Percentiles rank a stretch among this genome's conserved stretches.
phyloP scores from a whole-genome alignment of 2,329 filamentous ascomycete species.

The Fusarium proliferatum region DNA sequence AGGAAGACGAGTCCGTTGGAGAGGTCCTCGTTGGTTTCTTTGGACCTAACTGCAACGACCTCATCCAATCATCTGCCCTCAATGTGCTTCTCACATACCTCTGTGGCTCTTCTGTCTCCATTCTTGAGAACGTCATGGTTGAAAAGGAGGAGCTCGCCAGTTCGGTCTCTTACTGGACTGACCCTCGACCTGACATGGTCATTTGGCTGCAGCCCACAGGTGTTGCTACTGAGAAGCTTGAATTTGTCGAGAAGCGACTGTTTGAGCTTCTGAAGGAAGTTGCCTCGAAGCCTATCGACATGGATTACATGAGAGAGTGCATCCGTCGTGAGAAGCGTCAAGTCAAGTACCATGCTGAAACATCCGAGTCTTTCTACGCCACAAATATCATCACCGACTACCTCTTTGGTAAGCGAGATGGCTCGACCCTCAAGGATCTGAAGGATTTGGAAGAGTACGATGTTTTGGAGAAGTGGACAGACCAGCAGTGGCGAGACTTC shows the following conservation, averaged over 20 bases:
- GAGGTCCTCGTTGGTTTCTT: constrained; percentile 89
- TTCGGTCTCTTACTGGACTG: constrained; percentile 81
- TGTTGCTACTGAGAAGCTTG: constrained; percentile 87
- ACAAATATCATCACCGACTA: constrained; percentile 91
- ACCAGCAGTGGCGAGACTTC: constrained; percentile 85
- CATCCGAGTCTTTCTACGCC: constrained; percentile 82
- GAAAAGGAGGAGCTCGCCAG: constrained; percentile 94
- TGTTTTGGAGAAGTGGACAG: constrained; percentile 79
- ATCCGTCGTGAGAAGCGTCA: constrained; percentile 84
- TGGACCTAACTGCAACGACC: constrained; percentile 82
- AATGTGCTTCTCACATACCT: constrained; percentile 87
- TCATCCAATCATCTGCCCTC: constrained; percentile 75
- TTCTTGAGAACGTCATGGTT: constrained; percentile 91
- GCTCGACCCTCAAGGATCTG: constrained; percentile 76
- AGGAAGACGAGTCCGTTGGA: constrained; percentile 94
- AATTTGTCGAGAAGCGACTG: constrained; percentile 84
- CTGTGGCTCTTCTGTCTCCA: constrained; percentile 90
- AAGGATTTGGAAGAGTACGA: constrained; percentile 70
- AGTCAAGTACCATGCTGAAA: constrained; percentile 85
- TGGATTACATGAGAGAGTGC: constrained; percentile 90
- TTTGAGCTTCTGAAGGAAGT: constrained; percentile 86
- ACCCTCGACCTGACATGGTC: constrained; percentile 82
- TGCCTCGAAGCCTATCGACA: constrained; percentile 82
- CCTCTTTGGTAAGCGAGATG: constrained; percentile 87
- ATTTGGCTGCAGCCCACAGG: constrained; percentile 89